Base-by-base conservation (phyloP, 108 stramenopile species). In the Chaetoceros tenuissimus region DNA sequence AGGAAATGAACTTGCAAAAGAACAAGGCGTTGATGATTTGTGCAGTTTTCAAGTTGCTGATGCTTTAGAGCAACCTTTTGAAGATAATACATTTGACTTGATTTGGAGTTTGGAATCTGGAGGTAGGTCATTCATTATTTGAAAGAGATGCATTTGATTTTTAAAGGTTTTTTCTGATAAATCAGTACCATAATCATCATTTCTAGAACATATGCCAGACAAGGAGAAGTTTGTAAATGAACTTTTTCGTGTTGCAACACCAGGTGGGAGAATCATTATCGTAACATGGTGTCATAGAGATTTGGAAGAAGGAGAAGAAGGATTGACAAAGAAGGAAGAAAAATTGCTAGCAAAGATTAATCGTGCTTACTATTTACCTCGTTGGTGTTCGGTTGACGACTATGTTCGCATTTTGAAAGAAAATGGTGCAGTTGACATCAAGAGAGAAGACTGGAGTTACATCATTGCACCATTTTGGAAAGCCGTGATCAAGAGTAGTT, bases 141-240 rank as follows among this genome's bases (percentile, higher is more conserved):
- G n/a, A 78, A 80, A 67, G n/a, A n/a, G n/a, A n/a, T n/a, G n/a
- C n/a, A n/a, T n/a, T n/a, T n/a, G n/a, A n/a, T n/a, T n/a, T n/a
- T n/a, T n/a, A n/a, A n/a, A n/a, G n/a, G n/a, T n/a, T n/a, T n/a
- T n/a, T n/a, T n/a, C n/a, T n/a, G n/a, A n/a, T n/a, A n/a, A n/a
- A n/a, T n/a, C n/a, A n/a, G n/a, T n/a, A n/a, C n/a, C n/a, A n/a
- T n/a, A n/a, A n/a, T n/a, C n/a, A n/a, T n/a, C n/a, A n/a, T n/a
- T n/a, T n/a, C n/a, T n/a, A n/a, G 88, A 91, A 59, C 97, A 98
- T 80, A 98, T 98, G 97, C 96, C 97, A 2, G 83, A 97, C 67
- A 98, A 97, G 78, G 26, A 56, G 5, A 75, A 89, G 59, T 98
- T 95, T 67, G 81, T 90, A 19, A 64, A 85, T 40, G 95, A 97